phyloP scores from a whole-genome alignment of 805 yeast genomes.

The Yamadazyma sp. region DNA sequence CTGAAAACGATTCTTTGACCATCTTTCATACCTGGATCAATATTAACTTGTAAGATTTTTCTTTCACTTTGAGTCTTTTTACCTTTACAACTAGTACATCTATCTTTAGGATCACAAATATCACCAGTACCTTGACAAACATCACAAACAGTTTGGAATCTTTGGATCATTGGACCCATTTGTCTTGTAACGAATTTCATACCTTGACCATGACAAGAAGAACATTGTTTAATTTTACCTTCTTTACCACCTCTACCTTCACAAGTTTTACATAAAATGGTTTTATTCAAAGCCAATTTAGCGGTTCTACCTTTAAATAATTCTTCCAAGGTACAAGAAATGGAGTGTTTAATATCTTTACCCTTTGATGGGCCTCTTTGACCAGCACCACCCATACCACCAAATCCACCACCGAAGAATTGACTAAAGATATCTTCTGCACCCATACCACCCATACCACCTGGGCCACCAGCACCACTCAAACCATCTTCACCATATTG shows the following conservation, averaged over 20 bases:
- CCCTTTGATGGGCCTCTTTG: slow-evolving; percentile 86
- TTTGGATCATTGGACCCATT: slow-evolving; percentile 99
- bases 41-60: slow-evolving; percentile 89
- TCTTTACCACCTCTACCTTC: slow-evolving; percentile 96
- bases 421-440: slow-evolving; percentile 76
- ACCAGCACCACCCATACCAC: slow-evolving; percentile 57
- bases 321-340: slow-evolving; percentile 86
- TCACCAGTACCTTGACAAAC: slow-evolving; percentile 92
- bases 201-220: slow-evolving; percentile 89
- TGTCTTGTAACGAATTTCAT: slow-evolving; percentile 88
- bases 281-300: slow-evolving; percentile 90
- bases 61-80: slow-evolving; percentile 83
- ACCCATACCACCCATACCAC: slow-evolving; percentile 55
- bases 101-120: slow-evolving; percentile 78
- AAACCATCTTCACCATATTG: slow-evolving; percentile 92
- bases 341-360: slow-evolving; percentile 85
- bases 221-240: slow-evolving; percentile 84
- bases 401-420: slow-evolving; percentile 70
- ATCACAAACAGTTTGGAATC: slow-evolving; percentile 94
- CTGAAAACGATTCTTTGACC: slow-evolving; percentile 88
- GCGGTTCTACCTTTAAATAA: slow-evolving; percentile 91
- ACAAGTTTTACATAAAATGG: slow-evolving; percentile 83
- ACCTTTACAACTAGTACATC: slow-evolving; percentile 86
- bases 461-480: slow-evolving; percentile 66
- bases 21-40: slow-evolving; percentile 95